Conservation (phyloP, 2,329 filamentous ascomycete genomes). For the Hypoxylon sp. region DNA sequence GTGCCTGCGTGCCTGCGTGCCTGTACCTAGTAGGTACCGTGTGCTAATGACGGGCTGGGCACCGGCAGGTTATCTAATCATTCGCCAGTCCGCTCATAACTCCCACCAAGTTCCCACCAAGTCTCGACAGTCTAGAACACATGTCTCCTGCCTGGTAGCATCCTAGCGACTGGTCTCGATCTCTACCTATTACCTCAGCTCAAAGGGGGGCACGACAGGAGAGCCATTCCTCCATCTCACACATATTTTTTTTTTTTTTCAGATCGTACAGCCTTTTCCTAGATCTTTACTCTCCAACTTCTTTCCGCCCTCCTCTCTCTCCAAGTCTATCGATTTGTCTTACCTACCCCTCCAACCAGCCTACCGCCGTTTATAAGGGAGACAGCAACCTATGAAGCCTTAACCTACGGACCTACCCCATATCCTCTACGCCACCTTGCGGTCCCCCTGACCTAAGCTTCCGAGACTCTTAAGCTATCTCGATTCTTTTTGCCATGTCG, state of each 20-base stretch:
- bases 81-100: background rate
- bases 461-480: background rate
- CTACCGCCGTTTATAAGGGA: slow-evolving; percentile 6
- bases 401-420: slow-evolving; percentile 5
- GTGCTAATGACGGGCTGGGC: no score
- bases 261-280: slow-evolving; percentile 29
- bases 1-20: background rate
- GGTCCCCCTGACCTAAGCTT: slow-evolving; percentile 14
- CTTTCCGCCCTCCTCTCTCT: background rate
- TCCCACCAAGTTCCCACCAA: background rate
- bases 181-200: slow-evolving; percentile 28
- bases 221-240: slow-evolving; percentile 10
- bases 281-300: slow-evolving; percentile 19
- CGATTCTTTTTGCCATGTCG: slow-evolving; percentile 38
- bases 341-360: slow-evolving; percentile 26
- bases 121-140: slow-evolving; percentile 15
- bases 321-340: slow-evolving; percentile 21
- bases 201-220: slow-evolving; percentile 23
- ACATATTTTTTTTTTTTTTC: slow-evolving; percentile 5
- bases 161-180: slow-evolving; percentile 39
- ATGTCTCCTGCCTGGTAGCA: slow-evolving; percentile 42
- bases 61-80: slow-evolving; percentile 23
- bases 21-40: no score
- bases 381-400: slow-evolving; percentile 12
- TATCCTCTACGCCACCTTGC: slow-evolving; percentile 8